These are phyloP conservation scores for Hibiscus trionum DNA, from an alignment of 345 rosid species.

Conservation along the genomic window DNA sequence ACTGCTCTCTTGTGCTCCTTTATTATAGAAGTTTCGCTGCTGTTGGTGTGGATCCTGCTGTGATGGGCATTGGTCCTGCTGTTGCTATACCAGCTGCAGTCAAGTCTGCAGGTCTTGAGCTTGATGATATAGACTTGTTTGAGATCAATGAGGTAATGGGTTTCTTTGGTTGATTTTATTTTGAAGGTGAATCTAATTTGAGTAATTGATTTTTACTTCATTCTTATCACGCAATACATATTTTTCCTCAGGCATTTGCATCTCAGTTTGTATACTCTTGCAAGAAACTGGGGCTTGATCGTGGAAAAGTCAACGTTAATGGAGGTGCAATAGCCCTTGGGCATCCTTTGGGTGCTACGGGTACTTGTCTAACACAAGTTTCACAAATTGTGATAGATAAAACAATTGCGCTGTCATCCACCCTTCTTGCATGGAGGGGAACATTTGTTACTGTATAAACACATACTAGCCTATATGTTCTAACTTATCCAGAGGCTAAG, in stretches of 20 bases:
- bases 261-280: conserved; percentile 79
- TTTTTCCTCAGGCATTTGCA: conserved; percentile 74
- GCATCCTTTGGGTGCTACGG: conserved; percentile 96
- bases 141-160: conserved; percentile 85
- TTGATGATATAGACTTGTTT: conserved; percentile 60
- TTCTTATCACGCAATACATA: background rate
- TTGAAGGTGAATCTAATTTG: background rate
- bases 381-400: background rate
- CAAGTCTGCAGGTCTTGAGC: conserved; percentile 66
- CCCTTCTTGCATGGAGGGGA: background rate
- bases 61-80: conserved; percentile 95
- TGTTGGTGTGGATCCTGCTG: conserved; percentile 91
- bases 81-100: conserved; percentile 92
- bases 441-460: background rate
- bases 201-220: background rate
- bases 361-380: conserved; percentile 24
- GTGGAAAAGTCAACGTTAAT: conserved; percentile 74
- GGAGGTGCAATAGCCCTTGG: conserved; percentile 97
- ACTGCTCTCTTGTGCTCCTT: conserved; percentile 25
- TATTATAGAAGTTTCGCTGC: conserved; percentile 80
- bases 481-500: background rate
- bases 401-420: background rate
- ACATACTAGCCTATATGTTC: background rate
- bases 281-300: conserved; percentile 70
- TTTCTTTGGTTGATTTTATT: background rate